Percentiles rank a stretch among this genome's conserved stretches.
phyloP scores from a whole-genome alignment of 306 rosid genomes.

The Quercus gilva region DNA sequence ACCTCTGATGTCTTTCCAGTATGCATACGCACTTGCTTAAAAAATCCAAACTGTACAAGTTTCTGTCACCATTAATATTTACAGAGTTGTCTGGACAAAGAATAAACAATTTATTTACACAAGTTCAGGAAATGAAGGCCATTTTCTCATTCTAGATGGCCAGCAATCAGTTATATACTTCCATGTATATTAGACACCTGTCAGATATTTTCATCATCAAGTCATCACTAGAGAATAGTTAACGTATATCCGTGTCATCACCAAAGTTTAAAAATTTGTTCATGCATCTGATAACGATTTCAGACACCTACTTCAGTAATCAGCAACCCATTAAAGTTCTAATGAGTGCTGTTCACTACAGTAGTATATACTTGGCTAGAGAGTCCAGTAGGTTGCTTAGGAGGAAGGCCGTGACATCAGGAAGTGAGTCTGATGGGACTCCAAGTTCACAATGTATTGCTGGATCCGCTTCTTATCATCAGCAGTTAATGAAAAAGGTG shows the following conservation, averaged over 20 bases:
- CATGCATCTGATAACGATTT: background rate
- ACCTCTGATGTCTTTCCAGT: background rate
- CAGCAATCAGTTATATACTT: slow-evolving; percentile 17
- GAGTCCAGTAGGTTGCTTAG: slow-evolving; percentile 28
- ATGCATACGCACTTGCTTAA: no score
- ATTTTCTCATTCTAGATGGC: slow-evolving; percentile 18
- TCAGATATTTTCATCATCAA: slow-evolving; percentile 19
- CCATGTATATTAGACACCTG: slow-evolving; percentile 16
- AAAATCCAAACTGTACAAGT: slow-evolving; percentile 18
- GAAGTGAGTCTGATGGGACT: slow-evolving; percentile 41
- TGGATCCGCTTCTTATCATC: slow-evolving; percentile 61
- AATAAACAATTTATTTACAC: slow-evolving; percentile 40
- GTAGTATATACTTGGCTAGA: slow-evolving; percentile 30
- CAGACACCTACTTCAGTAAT: slow-evolving; percentile 4
- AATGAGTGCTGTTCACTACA: slow-evolving; percentile 36
- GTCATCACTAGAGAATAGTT: slow-evolving; percentile 13
- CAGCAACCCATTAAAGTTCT: slow-evolving; percentile 10
- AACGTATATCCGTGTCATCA: slow-evolving; percentile 3
- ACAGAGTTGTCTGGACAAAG: slow-evolving; percentile 34
- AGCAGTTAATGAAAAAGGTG: slow-evolving; percentile 60
- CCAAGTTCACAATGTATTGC: slow-evolving; percentile 56
- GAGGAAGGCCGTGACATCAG: slow-evolving; percentile 37
- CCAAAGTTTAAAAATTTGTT: slow-evolving; percentile 9
- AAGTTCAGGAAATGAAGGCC: slow-evolving; percentile 24
- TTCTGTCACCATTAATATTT: slow-evolving; percentile 14